Evolutionary conservation across 2,329 filamentous ascomycete species (phyloP), one percentile per base, ranked within the genome.

Genomic region (Stromatinia cepivora): DNA sequence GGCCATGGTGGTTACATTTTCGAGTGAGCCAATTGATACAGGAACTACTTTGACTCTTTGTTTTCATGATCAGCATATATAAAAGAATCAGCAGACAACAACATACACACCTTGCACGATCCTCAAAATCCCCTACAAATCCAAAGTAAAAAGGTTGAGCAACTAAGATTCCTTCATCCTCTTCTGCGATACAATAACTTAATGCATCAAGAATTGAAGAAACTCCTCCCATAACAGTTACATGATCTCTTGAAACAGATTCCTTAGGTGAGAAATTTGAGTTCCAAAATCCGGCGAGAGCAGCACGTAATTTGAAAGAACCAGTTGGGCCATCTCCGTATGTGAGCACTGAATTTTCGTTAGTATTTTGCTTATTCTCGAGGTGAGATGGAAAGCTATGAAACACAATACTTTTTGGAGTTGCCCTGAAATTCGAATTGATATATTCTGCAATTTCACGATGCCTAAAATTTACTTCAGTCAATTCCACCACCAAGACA

Each of bases 81-180:
- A 13, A 10, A 66, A 50, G 20, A 34, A 8, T 17, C 6, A 22
- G 28, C 7, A 15, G 22, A 31, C 15, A n/a, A 39, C 15, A 39
- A 28, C 25, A 53, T 20, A 56, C 68, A 39, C 3, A 71, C 70
- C 46, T 54, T 53, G 71, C 62, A 2, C 82, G 75, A 25, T 80
- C 75, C 67, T 79, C 72, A 4, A 82, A 74, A 72, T 86, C 84
- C 1, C 80, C 75, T 22, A 81, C 77, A 66, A 86, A 86, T 17
- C 81, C 79, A 17, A 80, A 80, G 66, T 86, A 86, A 9, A 81
- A 77, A 0, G 84, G 83, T n/a, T 80, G 76, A 34, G 77, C 80
- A 7, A 84, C 75, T 20, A 86, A 72, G 28, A 86, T 80, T 0
- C 79, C 82, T 42, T 85, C 82, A 0, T 79, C 79, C 1, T 77